Conservation (phyloP, 257 asterid genomes). For the Nicotiana knightiana region DNA sequence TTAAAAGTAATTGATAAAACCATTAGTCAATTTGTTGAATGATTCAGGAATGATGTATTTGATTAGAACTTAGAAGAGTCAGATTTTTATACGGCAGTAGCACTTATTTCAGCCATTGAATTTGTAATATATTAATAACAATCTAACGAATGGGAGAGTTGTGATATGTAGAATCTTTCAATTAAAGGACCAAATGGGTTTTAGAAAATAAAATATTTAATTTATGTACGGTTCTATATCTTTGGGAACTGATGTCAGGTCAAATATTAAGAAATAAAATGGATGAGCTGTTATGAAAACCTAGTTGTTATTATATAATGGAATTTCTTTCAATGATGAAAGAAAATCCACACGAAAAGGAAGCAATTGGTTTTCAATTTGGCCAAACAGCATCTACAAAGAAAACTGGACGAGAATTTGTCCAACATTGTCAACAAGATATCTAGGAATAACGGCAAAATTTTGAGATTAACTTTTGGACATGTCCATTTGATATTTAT, state of each 20-base stretch:
- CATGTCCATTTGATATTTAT: background rate
- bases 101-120: background rate
- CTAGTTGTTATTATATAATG: background rate
- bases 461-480: background rate
- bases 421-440: background rate
- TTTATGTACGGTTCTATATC: background rate
- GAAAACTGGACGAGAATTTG: background rate
- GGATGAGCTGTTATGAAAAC: background rate
- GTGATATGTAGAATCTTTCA: background rate
- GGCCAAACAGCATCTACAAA: background rate
- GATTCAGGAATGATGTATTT: background rate
- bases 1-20: no score
- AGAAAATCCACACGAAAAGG: background rate
- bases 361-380: background rate
- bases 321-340: background rate
- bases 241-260: slow-evolving; percentile 3
- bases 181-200: background rate
- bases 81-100: background rate
- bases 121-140: background rate
- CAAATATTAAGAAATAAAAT: background rate
- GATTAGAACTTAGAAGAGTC: background rate
- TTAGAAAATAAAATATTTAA: background rate
- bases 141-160: background rate
- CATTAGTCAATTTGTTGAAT: slow-evolving; percentile 3
- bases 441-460: background rate